Conservation (phyloP, 495 filamentous ascomycete genomes). For the Cercophora newfieldiana region DNA sequence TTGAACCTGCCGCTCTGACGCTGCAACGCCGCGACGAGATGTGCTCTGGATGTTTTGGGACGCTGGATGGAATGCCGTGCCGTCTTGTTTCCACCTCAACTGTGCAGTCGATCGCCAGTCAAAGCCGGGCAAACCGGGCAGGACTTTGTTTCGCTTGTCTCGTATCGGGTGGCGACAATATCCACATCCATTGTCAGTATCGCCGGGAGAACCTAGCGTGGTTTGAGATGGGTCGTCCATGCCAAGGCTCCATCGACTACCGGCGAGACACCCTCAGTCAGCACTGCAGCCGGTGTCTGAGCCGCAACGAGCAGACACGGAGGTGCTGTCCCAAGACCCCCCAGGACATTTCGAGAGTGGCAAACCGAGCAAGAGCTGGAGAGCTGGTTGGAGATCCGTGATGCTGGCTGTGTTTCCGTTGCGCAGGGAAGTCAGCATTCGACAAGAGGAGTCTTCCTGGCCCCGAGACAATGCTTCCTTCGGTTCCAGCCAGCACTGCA, state of each 20-base stretch:
- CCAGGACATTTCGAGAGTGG: no score
- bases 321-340: no score
- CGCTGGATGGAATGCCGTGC: neutral
- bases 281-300: neutral
- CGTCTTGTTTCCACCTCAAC: neutral
- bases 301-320: neutral
- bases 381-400: no score
- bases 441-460: no score
- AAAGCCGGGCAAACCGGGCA: neutral
- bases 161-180: constrained; percentile 6
- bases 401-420: no score
- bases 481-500: no score
- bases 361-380: no score
- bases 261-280: neutral
- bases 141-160: constrained; percentile 1
- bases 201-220: neutral
- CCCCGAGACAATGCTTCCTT: no score
- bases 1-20: neutral
- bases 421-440: no score
- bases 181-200: neutral
- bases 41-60: neutral
- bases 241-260: neutral
- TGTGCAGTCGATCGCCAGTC: neutral
- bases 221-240: neutral
- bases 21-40: neutral